These are phyloP conservation scores for Oryza brachyantha DNA, from an alignment of 176 grass and related monocot species.

Conservation along the genomic window DNA sequence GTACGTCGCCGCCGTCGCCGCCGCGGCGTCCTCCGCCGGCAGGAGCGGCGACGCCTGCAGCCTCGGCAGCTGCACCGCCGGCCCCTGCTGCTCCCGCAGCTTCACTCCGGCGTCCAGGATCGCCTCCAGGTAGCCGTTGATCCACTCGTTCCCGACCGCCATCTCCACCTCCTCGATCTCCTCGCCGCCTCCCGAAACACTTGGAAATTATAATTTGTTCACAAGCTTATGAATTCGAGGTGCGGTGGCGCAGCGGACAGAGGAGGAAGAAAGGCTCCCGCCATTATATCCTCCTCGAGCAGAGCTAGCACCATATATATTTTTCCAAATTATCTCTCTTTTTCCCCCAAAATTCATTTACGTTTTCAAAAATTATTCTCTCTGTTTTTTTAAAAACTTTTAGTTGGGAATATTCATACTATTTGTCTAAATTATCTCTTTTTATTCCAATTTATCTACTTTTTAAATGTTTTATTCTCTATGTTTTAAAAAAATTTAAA, in stretches of 20 bases:
- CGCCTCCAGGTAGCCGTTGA: slow-evolving; percentile 95
- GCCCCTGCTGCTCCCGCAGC: slow-evolving; percentile 26
- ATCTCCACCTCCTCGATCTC: background rate
- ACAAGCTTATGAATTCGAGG: too few relatives aligned
- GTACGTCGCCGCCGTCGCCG: slow-evolving; percentile 25
- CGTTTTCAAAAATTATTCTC: background rate
- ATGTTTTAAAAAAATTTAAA: too few relatives aligned
- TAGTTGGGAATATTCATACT: too few relatives aligned
- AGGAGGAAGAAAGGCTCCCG: too few relatives aligned
- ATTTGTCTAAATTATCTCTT: background rate
- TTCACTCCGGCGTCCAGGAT: slow-evolving; percentile 69
- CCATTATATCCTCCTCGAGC: background rate
- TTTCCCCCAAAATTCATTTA: background rate
- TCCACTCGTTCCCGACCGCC: slow-evolving; percentile 81
- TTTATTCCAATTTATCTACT: background rate
- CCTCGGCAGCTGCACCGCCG: slow-evolving; percentile 20
- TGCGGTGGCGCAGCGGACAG: background rate
- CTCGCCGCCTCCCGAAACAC: background rate
- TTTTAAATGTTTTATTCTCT: background rate
- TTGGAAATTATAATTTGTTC: background rate
- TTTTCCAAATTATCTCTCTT: background rate
- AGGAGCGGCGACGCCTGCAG: slow-evolving; percentile 27
- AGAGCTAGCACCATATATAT: background rate
- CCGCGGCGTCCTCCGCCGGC: slow-evolving; percentile 3
- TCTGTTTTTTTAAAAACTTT: too few relatives aligned